These are phyloP conservation scores for Paracoccidioides brasiliensis DNA, from an alignment of 2,329 filamentous ascomycete species.

Conservation along the genomic window DNA sequence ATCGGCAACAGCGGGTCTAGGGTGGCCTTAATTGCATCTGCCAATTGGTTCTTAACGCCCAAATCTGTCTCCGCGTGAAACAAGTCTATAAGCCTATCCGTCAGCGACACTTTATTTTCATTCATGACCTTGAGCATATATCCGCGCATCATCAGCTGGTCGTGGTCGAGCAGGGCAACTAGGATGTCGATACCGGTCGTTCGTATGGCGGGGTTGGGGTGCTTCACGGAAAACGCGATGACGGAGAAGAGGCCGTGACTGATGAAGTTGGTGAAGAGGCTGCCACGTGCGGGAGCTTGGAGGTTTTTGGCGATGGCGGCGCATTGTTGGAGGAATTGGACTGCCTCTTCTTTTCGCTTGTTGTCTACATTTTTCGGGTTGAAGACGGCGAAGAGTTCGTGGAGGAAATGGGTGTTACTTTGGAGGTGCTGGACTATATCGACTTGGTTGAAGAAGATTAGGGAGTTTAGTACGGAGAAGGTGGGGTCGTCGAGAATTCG, in stretches of 20 bases:
- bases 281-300: constrained; percentile 66
- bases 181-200: constrained; percentile 90
- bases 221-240: constrained; percentile 81
- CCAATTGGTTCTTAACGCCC: constrained; percentile 88
- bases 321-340: constrained; percentile 93
- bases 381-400: constrained; percentile 81
- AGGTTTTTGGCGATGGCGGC: constrained; percentile 89
- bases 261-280: constrained; percentile 82
- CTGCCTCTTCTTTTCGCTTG: constrained; percentile 78
- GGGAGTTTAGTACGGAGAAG: constrained; percentile 90
- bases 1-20: constrained; percentile 57
- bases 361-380: constrained; percentile 48
- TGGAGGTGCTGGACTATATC: constrained; percentile 96
- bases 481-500: constrained; percentile 95
- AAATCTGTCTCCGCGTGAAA: constrained; percentile 83
- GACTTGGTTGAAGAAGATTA: constrained; percentile 98
- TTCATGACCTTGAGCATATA: constrained; percentile 87
- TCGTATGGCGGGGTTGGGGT: constrained; percentile 69
- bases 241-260: constrained; percentile 74
- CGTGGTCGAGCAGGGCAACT: constrained; percentile 88
- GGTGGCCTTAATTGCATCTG: constrained; percentile 87
- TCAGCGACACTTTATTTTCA: constrained; percentile 73
- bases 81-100: constrained; percentile 84
- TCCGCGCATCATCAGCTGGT: constrained; percentile 82
- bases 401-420: constrained; percentile 61